Base-by-base conservation (phyloP, 2,329 filamentous ascomycete genomes). In the Elsinoe necatrix region DNA sequence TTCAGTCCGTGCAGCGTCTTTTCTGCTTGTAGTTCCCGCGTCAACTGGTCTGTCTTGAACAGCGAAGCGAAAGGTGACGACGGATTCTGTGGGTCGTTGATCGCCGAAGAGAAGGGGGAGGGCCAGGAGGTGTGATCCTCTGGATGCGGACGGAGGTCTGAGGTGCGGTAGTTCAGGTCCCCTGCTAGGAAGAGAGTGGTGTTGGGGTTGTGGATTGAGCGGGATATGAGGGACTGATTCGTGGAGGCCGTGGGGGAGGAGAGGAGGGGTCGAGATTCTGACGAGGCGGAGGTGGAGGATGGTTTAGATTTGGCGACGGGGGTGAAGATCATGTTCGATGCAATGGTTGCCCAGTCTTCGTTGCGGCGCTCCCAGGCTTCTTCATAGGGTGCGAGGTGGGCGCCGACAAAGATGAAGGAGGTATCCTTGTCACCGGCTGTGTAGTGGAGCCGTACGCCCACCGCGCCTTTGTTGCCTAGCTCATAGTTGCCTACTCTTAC, bases 391-490 rank as follows among this genome's bases (percentile, higher is more conserved):
- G 91, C 89, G 57, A 97, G 75, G 71, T 98, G 93, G 11, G 90
- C 88, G 37, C 88, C 84, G 39, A 95, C 84, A 68, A 97, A 93
- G 0, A 89, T 95, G 56, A 96, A 70, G 64, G 87, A 81, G 23
- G 85, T 80, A 3, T 65, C 66, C 3, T 74, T 72, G 3, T 69
- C 66, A 4, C 50, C 37, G 65, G 65, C 16, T 71, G 66, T 64
- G 64, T 88, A 85, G 12, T 82, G 77, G 42, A 93, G 71, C 31
- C 90, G 79, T 59, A 92, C 77, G 0, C 86, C 93, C 0, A 95
- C 86, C 2, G 90, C 92, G 27, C 92, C 93, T 72, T 98, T 98
- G 71, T 96, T 96, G 14, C 90, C 93, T 86, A 95, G 93, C 51
- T 92, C 86, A 58, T 84, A 85, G 0, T 90, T 71, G 0, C 93